Conservation (phyloP, 2,329 filamentous ascomycete species). For the Monosporascus sp. region DNA sequence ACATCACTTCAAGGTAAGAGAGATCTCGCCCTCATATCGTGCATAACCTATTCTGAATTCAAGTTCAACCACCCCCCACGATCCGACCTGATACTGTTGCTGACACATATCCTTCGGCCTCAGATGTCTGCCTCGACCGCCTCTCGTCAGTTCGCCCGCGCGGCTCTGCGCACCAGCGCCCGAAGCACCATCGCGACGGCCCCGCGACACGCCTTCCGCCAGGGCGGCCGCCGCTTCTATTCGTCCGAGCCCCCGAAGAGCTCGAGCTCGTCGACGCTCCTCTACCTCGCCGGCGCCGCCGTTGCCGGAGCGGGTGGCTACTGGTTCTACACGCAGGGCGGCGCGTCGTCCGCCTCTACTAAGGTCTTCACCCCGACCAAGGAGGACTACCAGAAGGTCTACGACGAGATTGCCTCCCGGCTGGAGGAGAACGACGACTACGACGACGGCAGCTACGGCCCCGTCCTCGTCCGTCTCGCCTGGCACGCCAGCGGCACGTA, state of each 20-base stretch:
- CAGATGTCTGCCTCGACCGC: conserved; percentile 41
- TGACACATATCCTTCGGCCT: neutral
- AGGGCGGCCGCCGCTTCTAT: conserved; percentile 72
- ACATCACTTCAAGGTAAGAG: too few species aligned
- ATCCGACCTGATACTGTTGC: neutral
- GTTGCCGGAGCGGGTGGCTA: conserved; percentile 59
- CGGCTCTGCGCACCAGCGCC: conserved; percentile 52
- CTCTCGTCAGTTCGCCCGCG: conserved; percentile 49
- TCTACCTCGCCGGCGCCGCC: conserved; percentile 55
- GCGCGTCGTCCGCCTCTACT: conserved; percentile 33
- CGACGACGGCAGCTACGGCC: conserved; percentile 93
- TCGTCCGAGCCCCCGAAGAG: conserved; percentile 60
- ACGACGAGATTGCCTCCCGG: conserved; percentile 74
- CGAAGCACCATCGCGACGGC: conserved; percentile 55
- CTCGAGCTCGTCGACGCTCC: conserved; percentile 39
- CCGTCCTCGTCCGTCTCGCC: conserved; percentile 81
- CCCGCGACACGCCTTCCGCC: conserved; percentile 65
- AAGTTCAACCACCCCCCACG: neutral
- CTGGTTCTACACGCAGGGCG: conserved; percentile 58
- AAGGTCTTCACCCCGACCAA: conserved; percentile 67
- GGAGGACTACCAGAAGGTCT: conserved; percentile 92
- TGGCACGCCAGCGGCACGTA: conserved; percentile 95
- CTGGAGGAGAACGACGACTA: conserved; percentile 91
- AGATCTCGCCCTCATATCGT: too few species aligned
- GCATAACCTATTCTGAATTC: too few species aligned